Conservation (phyloP, 805 yeast genomes). For the Lachancea lanzarotensis region DNA sequence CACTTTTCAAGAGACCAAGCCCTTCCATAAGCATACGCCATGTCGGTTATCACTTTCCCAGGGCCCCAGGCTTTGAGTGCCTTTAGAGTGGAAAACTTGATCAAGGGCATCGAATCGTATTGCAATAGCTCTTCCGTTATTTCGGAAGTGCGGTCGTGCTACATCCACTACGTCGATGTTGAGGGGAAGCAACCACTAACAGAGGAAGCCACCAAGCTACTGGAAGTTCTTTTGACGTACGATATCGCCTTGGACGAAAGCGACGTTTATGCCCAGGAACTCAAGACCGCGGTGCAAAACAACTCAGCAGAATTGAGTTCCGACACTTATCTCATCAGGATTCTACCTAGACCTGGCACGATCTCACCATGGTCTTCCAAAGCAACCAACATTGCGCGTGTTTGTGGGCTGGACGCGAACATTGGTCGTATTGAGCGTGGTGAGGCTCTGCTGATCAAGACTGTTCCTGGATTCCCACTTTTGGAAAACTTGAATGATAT, state of each 20-base stretch:
- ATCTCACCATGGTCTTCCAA: slow-evolving; percentile 99
- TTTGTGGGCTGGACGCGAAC: slow-evolving; percentile 69
- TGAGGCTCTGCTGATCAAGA: slow-evolving; percentile 61
- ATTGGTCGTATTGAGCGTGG: slow-evolving; percentile 92
- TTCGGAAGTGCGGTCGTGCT: slow-evolving; percentile 63
- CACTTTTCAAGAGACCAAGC: not conserved
- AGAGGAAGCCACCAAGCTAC: slow-evolving; percentile 39
- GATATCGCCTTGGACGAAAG: slow-evolving; percentile 56
- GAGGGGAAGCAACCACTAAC: slow-evolving; percentile 31
- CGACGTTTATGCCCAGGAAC: slow-evolving; percentile 32
- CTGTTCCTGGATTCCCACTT: slow-evolving; percentile 65
- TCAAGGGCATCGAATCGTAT: slow-evolving; percentile 63
- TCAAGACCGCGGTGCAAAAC: slow-evolving; percentile 26
- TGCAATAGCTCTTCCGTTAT: slow-evolving; percentile 59
- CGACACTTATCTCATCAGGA: slow-evolving; percentile 56
- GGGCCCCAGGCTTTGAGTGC: slow-evolving; percentile 89
- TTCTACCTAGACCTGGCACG: slow-evolving; percentile 91
- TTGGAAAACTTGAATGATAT: slow-evolving; percentile 47
- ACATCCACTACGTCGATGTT: slow-evolving; percentile 73
- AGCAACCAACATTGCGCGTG: slow-evolving; percentile 90
- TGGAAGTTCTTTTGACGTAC: slow-evolving; percentile 63
- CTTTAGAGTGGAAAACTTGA: slow-evolving; percentile 72
- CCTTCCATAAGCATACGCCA: slow-evolving; percentile 11
- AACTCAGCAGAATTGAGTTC: slow-evolving; percentile 29
- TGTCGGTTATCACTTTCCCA: slow-evolving; percentile 52